Percentiles rank a stretch among this genome's conserved stretches.
phyloP scores from a whole-genome alignment of 495 filamentous ascomycete species.

The Aspergillus bridgeri region DNA sequence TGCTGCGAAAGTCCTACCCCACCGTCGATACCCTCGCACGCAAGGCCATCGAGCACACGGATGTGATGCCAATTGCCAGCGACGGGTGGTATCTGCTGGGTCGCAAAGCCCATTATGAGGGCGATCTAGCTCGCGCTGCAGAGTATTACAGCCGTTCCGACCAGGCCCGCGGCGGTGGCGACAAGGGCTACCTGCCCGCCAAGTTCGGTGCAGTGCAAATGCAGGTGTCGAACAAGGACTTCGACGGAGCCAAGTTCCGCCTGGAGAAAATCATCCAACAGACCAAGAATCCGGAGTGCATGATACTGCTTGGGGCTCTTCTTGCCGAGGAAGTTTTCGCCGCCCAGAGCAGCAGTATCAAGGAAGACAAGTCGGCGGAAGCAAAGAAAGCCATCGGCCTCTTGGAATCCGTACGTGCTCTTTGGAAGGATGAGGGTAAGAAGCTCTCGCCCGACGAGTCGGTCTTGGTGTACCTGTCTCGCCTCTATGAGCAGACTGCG shows the following conservation, averaged over 20 bases:
- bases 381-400: slow-evolving; percentile 76
- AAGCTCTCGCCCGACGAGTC: slow-evolving; percentile 74
- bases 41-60: slow-evolving; percentile 90
- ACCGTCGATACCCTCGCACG: slow-evolving; percentile 84
- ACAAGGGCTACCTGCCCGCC: slow-evolving; percentile 84
- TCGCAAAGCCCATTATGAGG: slow-evolving; percentile 76
- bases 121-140: slow-evolving; percentile 61
- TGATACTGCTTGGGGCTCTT: slow-evolving; percentile 82
- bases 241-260: slow-evolving; percentile 87
- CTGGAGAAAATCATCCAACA: slow-evolving; percentile 90
- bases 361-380: slow-evolving; percentile 83
- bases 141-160: slow-evolving; percentile 88
- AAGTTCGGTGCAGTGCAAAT: slow-evolving; percentile 92
- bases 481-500: slow-evolving; percentile 79
- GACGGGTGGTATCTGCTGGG: slow-evolving; percentile 96
- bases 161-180: slow-evolving; percentile 78
- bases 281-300: slow-evolving; percentile 82
- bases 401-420: slow-evolving; percentile 76
- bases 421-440: slow-evolving; percentile 90
- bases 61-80: slow-evolving; percentile 91
- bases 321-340: slow-evolving; percentile 92
- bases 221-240: slow-evolving; percentile 75
- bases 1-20: slow-evolving; percentile 67
- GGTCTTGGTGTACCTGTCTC: slow-evolving; percentile 87
- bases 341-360: slow-evolving; percentile 63